These are phyloP conservation scores for Bruguiera parviflora DNA, from an alignment of 345 rosid species.

Conservation along the genomic window DNA sequence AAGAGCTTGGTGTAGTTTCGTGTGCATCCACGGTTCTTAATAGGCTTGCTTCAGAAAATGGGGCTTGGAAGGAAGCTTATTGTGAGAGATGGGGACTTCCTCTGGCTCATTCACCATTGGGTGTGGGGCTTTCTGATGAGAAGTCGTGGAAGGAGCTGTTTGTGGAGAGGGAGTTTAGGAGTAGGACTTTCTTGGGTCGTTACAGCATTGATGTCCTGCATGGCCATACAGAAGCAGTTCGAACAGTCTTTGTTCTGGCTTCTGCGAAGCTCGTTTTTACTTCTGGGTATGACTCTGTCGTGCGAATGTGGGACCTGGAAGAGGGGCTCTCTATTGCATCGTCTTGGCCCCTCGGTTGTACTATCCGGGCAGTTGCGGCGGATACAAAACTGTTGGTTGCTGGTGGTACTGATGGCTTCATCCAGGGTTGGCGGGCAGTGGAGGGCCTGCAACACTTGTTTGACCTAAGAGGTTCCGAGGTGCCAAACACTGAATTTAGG, in stretches of 20 bases:
- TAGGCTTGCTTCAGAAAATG: slow-evolving; percentile 70
- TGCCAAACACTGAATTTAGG: slow-evolving; percentile 47
- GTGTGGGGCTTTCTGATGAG: slow-evolving; percentile 41
- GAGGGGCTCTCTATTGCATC: slow-evolving; percentile 68
- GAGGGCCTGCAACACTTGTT: slow-evolving; percentile 65
- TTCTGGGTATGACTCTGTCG: slow-evolving; percentile 74
- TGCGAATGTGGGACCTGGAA: slow-evolving; percentile 90
- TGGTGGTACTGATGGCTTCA: slow-evolving; percentile 90
- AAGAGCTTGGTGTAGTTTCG: slow-evolving; percentile 77
- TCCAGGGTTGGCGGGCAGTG: slow-evolving; percentile 75
- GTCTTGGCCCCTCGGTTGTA: slow-evolving; percentile 76
- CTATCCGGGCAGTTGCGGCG: slow-evolving; percentile 74
- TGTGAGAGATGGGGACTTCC: slow-evolving; percentile 87
- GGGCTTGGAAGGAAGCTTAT: slow-evolving; percentile 82
- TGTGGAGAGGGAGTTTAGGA: slow-evolving; percentile 87
- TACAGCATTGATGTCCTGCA: slow-evolving; percentile 56
- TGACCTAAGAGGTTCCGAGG: slow-evolving; percentile 52
- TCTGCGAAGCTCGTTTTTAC: slow-evolving; percentile 80
- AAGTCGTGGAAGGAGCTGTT: slow-evolving; percentile 78
- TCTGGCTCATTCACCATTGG: slow-evolving; percentile 14
- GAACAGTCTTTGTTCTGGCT: slow-evolving; percentile 59
- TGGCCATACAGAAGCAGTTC: slow-evolving; percentile 86
- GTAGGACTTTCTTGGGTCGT: slow-evolving; percentile 67
- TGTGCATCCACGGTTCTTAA: slow-evolving; percentile 68
- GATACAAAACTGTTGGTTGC: slow-evolving; percentile 77